Evolutionary conservation across 2,329 filamentous ascomycete species (phyloP).

Genomic region (Piedraia hortae): DNA sequence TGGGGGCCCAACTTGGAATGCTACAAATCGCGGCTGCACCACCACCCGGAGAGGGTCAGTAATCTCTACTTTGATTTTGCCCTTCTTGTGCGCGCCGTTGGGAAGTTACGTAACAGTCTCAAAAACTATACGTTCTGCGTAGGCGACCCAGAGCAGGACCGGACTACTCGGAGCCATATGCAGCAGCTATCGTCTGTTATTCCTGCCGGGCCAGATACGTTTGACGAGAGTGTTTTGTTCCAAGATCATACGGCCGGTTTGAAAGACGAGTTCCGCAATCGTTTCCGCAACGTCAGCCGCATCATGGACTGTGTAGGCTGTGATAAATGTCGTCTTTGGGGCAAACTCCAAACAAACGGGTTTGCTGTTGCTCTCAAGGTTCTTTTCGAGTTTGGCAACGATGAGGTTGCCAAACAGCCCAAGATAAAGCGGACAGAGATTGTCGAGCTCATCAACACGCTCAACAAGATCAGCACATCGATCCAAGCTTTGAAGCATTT

Average conservation of each 20-base stretch:
- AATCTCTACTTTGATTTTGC: conserved; percentile 99
- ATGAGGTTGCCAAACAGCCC: conserved; percentile 28
- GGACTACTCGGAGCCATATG: conserved; percentile 54
- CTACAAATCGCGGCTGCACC: conserved; percentile 65
- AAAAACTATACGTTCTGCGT: conserved; percentile 75
- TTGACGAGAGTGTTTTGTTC: conserved; percentile 92
- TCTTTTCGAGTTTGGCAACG: conserved; percentile 71
- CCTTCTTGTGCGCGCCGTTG: conserved; percentile 68
- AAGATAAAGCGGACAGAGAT: conserved; percentile 67
- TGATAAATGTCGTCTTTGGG: conserved; percentile 95
- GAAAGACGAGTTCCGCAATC: conserved; percentile 91
- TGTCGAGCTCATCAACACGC: conserved; percentile 82
- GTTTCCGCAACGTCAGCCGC: conserved; percentile 86
- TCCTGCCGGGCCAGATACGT: conserved; percentile 43
- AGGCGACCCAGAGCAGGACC: conserved; percentile 55
- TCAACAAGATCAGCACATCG: conserved; percentile 62
- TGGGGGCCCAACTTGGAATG: conserved; percentile 81
- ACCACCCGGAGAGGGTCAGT: conserved; percentile 67
- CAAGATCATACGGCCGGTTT: conserved; percentile 26
- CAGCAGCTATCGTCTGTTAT: conserved; percentile 45
- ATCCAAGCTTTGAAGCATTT: conserved; percentile 51
- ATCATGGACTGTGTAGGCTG: conserved; percentile 98
- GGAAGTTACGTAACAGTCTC: conserved; percentile 65
- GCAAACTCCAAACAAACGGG: conserved; percentile 81
- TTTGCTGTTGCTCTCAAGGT: conserved; percentile 91